Conservation (phyloP, 1,284 basidiomycete species). For the Apiotrichum sp. region DNA sequence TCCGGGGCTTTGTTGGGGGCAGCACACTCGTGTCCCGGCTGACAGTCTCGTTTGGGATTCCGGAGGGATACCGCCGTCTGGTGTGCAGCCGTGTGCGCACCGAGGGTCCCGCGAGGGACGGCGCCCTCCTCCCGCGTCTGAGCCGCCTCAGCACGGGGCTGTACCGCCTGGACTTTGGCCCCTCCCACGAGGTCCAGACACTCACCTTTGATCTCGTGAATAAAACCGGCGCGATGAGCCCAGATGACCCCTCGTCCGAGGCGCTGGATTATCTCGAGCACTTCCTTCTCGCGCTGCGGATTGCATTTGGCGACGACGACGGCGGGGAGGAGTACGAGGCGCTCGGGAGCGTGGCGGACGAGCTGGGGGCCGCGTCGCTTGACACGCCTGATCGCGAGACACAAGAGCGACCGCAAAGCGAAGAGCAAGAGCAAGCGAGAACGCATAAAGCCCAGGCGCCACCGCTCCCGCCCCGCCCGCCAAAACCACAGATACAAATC, state of each 20-base stretch:
- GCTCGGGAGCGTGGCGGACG: neutral
- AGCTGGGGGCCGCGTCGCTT: too few species aligned
- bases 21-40: neutral
- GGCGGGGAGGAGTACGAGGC: neutral
- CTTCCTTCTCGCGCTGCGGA: neutral
- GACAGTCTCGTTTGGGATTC: neutral
- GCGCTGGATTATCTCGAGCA: neutral
- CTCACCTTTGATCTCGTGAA: constrained; percentile 2
- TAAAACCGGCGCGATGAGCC: neutral
- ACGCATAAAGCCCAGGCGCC: too few species aligned
- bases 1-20: neutral
- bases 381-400: neutral
- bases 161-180: neutral
- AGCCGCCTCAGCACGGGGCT: neutral
- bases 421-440: neutral
- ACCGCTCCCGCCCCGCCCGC: too few species aligned
- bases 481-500: too few species aligned
- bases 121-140: neutral
- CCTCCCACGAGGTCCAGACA: neutral
- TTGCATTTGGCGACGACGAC: neutral
- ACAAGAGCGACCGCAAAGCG: neutral
- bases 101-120: neutral
- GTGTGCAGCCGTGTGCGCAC: neutral
- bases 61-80: neutral
- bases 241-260: neutral